Evolutionary conservation across 1,284 basidiomycete genomes (phyloP), one percentile per base, ranked within the genome.

Genomic region (Exobasidium rhododendri): DNA sequence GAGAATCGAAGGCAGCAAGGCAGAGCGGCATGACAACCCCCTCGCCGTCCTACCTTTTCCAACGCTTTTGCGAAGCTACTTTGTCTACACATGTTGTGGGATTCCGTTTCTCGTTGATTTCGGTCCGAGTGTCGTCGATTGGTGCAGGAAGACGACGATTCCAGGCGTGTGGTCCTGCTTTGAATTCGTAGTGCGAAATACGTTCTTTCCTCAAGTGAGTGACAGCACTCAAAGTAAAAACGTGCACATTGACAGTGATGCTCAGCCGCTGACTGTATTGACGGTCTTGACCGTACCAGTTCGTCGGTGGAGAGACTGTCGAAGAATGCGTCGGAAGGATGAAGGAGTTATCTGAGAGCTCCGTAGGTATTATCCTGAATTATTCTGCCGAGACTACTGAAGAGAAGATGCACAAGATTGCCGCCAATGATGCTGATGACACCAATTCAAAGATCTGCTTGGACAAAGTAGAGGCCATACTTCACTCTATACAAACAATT

Each of bases 311-410:
- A 3, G 92, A 94, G 64, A 88, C 88, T 0, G 88, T 88, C 0
- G 83, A 85, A 32, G 87, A 85, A 45, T 86, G 87, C 13, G 70
- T 90, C 6, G 86, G 88, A 1, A 75, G 89, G 2, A 84, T 94
- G 51, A 82, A 83, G 45, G 75, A 81, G 17, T 82, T 94, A 32
- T 68, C 72, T 20, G 50, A 62, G 20, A 63, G 66, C 66, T 88
- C 89, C 70, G 88, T 88, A 64, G 92, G 91, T 4, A 83, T 85
- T n/a, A 82, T 94, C 17, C 86, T 96, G 68, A 88, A 85, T 35
- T 94, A 94, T 81, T 89, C 87, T 50, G 90, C 91, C 28, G 91
- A 94, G 80, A 90, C 90, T 10, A 86, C 90, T 66, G 85, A 87
- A 69, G 81, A 82, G 29, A 68, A 74, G 45, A 71, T 80, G 43